Conservation (phyloP, 2,329 filamentous ascomycete genomes). For the Pyricularia grisea region DNA sequence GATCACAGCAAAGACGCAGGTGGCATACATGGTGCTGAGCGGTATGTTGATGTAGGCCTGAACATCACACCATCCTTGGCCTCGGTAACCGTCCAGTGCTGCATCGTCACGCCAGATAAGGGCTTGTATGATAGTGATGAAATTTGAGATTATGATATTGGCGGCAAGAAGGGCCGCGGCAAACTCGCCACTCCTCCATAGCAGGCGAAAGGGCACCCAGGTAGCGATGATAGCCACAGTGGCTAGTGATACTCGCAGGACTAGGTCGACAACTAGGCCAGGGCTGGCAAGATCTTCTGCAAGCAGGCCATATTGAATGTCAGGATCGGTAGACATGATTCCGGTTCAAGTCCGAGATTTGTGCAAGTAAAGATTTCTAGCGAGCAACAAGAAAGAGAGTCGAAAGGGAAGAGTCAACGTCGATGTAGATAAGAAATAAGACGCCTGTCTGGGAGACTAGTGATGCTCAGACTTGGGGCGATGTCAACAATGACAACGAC, state of each 20-base stretch:
- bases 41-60: conserved; percentile 27
- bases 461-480: neutral
- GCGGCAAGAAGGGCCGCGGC: conserved; percentile 39
- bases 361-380: neutral
- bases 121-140: conserved; percentile 37
- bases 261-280: conserved; percentile 31
- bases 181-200: conserved; percentile 44
- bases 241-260: conserved; percentile 37
- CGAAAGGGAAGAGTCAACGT: neutral
- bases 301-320: neutral
- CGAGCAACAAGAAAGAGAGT: no score
- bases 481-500: neutral
- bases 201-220: conserved; percentile 40
- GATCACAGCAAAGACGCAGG: conserved; percentile 46
- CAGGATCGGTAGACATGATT: neutral
- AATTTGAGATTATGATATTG: conserved; percentile 35
- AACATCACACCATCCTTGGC: conserved; percentile 44
- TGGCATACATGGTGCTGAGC: conserved; percentile 33
- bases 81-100: conserved; percentile 39
- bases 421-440: neutral
- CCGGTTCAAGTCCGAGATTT: neutral
- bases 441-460: neutral
- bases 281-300: neutral
- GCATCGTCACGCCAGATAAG: conserved; percentile 45
- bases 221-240: conserved; percentile 34